Evolutionary conservation across 768 basidiomycete species (phyloP).

Genomic region (Neoboletus magnificus): DNA sequence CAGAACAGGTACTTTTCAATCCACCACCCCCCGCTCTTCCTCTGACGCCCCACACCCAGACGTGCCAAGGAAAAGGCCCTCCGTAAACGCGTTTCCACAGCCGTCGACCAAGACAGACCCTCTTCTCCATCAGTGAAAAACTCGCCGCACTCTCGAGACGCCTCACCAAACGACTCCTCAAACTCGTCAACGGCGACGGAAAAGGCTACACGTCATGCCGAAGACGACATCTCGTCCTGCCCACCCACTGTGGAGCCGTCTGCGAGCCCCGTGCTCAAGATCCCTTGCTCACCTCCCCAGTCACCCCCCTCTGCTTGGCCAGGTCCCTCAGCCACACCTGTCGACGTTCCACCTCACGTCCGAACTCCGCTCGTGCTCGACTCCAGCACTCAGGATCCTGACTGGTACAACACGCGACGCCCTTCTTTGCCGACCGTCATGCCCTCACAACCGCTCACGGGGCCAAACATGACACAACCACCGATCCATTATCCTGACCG

Average conservation of each 20-base stretch:
- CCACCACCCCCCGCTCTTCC: conserved; percentile 1
- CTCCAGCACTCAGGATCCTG: conserved; percentile 25
- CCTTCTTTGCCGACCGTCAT: conserved; percentile 51
- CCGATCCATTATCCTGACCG: conserved; percentile 34
- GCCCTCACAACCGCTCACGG: conserved; percentile 25
- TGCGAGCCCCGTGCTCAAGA: conserved; percentile 20
- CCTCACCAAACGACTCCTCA: conserved; percentile 30
- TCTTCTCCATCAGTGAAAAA: conserved; percentile 9
- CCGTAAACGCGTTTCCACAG: conserved; percentile 44
- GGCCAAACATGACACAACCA: conserved; percentile 35
- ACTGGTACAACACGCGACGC: conserved; percentile 41
- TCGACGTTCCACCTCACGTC: conserved; percentile 22
- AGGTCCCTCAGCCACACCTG: conserved; percentile 33
- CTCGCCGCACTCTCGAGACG: conserved; percentile 14
- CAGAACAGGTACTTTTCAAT: conserved; percentile 64
- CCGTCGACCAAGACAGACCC: conserved; percentile 18
- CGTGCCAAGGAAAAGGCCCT: conserved; percentile 82
- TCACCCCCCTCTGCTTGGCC: conserved; percentile 26
- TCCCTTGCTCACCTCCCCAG: conserved; percentile 17
- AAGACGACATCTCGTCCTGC: conserved; percentile 10
- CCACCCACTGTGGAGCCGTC: conserved; percentile 1
- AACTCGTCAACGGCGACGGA: conserved; percentile 38
- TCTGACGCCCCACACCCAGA: conserved; percentile 35
- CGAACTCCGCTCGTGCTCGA: conserved; percentile 23
- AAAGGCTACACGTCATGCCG: conserved; percentile 33